phyloP scores from a whole-genome alignment of 768 basidiomycete genomes.

The Glaciozyma martinii region DNA sequence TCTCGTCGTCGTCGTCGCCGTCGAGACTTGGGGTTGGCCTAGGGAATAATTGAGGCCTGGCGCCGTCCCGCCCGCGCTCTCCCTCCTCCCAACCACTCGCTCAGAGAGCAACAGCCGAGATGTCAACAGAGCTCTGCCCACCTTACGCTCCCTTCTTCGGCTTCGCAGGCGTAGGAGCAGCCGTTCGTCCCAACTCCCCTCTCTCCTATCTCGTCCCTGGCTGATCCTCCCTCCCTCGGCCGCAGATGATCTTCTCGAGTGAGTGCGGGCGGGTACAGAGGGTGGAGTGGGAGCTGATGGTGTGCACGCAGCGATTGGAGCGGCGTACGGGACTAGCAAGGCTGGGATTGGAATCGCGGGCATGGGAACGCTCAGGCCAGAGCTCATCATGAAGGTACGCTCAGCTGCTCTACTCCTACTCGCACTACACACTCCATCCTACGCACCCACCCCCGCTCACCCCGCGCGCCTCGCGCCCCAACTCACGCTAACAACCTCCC shows the following conservation, averaged over 20 bases:
- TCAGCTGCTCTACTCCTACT: not conserved
- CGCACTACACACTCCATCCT: not conserved
- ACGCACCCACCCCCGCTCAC: not conserved
- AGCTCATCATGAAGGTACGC: slow-evolving; percentile 92
- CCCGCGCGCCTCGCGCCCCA: not conserved
- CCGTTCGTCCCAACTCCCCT: slow-evolving; percentile 51
- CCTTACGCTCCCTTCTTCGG: slow-evolving; percentile 95
- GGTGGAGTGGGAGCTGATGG: not conserved
- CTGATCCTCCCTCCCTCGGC: not conserved
- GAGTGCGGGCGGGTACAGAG: not conserved
- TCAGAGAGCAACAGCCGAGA: too few species aligned
- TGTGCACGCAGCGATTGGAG: slow-evolving; percentile 64
- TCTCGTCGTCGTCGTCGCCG: too few species aligned
- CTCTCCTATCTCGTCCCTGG: not conserved
- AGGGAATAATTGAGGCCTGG: too few species aligned
- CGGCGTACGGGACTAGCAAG: slow-evolving; percentile 93
- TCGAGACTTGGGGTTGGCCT: too few species aligned
- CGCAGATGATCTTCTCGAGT: not conserved
- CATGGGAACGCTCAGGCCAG: slow-evolving; percentile 83
- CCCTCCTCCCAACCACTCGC: too few species aligned
- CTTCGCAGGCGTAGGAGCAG: slow-evolving; percentile 88
- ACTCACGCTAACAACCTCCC: not conserved
- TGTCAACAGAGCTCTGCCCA: slow-evolving; percentile 11
- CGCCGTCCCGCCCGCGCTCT: too few species aligned
- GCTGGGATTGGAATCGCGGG: slow-evolving; percentile 96